A percentile compares a stretch with the other conserved stretches of the same genome.
phyloP scores from a whole-genome alignment of 2,329 filamentous ascomycete genomes.

The Ophiocordyceps camponoti-leonardi region DNA sequence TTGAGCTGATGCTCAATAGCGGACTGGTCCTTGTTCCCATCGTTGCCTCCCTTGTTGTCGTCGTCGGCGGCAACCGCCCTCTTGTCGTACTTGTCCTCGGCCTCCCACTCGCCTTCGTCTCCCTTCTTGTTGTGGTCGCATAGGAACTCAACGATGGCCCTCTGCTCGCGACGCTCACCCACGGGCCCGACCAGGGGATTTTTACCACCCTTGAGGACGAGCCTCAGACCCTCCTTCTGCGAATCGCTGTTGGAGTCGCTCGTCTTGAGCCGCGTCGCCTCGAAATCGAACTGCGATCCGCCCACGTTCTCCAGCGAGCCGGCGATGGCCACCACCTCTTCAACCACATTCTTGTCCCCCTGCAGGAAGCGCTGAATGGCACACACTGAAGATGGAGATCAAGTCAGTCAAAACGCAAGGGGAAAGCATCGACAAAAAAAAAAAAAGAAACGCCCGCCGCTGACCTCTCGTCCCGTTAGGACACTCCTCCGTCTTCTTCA shows the following conservation, averaged over 20 bases:
- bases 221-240: conserved; percentile 51
- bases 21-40: conserved; percentile 17
- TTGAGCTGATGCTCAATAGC: conserved; percentile 32
- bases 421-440: neutral
- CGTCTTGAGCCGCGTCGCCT: conserved; percentile 46
- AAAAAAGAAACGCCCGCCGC: conserved; percentile 3
- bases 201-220: conserved; percentile 48
- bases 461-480: conserved; percentile 51
- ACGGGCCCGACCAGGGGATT: conserved; percentile 30
- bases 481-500: conserved; percentile 41
- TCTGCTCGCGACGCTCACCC: conserved; percentile 41
- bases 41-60: too few species aligned
- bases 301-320: conserved; percentile 47
- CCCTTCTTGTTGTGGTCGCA: conserved; percentile 62
- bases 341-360: conserved; percentile 28
- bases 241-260: conserved; percentile 47
- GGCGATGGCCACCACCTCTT: conserved; percentile 53
- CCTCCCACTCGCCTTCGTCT: conserved; percentile 49
- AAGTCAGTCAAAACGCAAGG: neutral
- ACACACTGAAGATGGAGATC: conserved; percentile 41
- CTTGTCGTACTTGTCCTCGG: conserved; percentile 27
- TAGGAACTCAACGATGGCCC: conserved; percentile 68
- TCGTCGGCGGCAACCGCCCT: conserved; percentile 14
- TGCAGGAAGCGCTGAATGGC: conserved; percentile 46
- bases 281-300: conserved; percentile 44